Percentiles rank a stretch among this genome's conserved stretches.
Evolutionary conservation across 305 asterid genomes (phyloP).

Genomic region (Rubia balearica): DNA sequence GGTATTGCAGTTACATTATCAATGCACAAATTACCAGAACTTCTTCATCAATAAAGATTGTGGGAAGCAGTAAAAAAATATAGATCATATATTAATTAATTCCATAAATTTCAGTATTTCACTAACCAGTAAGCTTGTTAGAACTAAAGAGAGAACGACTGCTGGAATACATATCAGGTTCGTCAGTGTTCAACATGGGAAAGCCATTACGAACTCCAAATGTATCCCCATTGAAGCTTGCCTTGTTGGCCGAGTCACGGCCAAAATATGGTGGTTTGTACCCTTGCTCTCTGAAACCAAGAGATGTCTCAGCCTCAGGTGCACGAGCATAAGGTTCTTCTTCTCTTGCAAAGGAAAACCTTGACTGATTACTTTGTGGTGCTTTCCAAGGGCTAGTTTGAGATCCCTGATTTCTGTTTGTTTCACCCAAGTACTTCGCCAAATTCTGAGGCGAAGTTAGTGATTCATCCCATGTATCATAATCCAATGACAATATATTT

Average conservation of each 20-base stretch:
- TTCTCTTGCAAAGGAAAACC: conserved; percentile 96
- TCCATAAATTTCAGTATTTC: conserved; percentile 6
- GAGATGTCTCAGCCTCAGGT: conserved; percentile 39
- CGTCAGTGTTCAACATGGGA: conserved; percentile 37
- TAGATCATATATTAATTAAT: not conserved
- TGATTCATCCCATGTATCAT: conserved; percentile 73
- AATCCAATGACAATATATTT: conserved; percentile 64
- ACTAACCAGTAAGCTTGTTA: conserved; percentile 58
- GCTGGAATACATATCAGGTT: conserved; percentile 37
- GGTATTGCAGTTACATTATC: not conserved
- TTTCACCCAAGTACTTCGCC: conserved; percentile 56
- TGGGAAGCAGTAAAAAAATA: not conserved
- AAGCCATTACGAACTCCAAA: conserved; percentile 39
- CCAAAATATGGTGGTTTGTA: conserved; percentile 36
- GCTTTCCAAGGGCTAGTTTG: conserved; percentile 57
- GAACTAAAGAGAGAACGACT: conserved; percentile 38
- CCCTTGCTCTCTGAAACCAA: conserved; percentile 35
- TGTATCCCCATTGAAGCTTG: conserved; percentile 40
- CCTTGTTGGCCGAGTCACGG: conserved; percentile 38
- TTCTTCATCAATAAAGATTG: not conserved
- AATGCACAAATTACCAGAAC: not conserved
- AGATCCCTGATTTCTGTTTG: conserved; percentile 40
- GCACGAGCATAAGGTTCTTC: conserved; percentile 39
- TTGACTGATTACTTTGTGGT: conserved; percentile 64
- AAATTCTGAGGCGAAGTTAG: conserved; percentile 63